Evolutionary conservation across 169 alveolate genomes (phyloP).

Genomic region (Plasmodium relictum): DNA sequence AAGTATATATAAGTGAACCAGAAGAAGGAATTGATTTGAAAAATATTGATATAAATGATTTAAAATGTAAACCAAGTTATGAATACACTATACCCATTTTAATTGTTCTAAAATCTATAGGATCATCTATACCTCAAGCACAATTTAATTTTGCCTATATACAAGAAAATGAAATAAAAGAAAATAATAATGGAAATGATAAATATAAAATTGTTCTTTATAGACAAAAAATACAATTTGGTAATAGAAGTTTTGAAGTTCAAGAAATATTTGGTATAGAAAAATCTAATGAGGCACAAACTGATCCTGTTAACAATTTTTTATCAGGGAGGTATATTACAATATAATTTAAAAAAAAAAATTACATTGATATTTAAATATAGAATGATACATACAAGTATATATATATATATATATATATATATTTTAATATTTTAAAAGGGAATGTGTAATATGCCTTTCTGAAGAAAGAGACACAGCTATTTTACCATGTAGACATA

Average conservation of each 20-base stretch:
- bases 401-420: neutral
- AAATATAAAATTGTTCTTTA: conserved; percentile 54
- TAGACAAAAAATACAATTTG: conserved; percentile 70
- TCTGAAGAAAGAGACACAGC: conserved; percentile 83
- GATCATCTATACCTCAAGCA: conserved; percentile 56
- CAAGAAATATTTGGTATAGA: conserved; percentile 72
- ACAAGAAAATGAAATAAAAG: conserved; percentile 49
- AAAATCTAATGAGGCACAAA: conserved; percentile 28
- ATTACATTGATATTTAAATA: conserved; percentile 4
- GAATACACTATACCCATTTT: conserved; percentile 59
- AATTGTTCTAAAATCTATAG: conserved; percentile 50
- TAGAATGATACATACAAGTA: conserved; percentile 7
- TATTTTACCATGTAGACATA: conserved; percentile 88
- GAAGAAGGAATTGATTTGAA: conserved; percentile 58
- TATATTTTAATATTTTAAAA: conserved; percentile 7
- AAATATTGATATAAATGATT: conserved; percentile 33
- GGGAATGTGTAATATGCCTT: conserved; percentile 87
- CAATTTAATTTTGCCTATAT: conserved; percentile 55
- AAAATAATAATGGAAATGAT: neutral
- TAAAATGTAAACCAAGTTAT: conserved; percentile 62
- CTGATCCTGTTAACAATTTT: conserved; percentile 32
- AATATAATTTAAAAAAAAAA: too few species aligned
- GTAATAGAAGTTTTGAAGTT: conserved; percentile 38
- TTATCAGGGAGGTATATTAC: conserved; percentile 54
- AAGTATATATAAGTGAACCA: conserved; percentile 43